phyloP scores from a whole-genome alignment of 1,139 yeast genomes.

The Pneumocystis canis region DNA sequence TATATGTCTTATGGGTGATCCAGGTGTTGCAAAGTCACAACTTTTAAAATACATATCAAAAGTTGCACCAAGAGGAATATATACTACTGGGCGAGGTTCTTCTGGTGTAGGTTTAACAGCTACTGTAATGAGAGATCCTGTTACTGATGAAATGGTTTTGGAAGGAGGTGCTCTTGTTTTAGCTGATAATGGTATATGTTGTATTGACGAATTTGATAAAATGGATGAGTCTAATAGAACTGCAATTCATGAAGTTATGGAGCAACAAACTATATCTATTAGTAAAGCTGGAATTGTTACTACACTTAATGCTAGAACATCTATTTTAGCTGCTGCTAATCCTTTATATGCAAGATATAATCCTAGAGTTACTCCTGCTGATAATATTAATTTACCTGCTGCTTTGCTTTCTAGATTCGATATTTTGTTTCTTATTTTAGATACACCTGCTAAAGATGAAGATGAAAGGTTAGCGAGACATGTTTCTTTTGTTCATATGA shows the following conservation, averaged over 20 bases:
- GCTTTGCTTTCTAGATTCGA: slow-evolving; percentile 93
- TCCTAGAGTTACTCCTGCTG: slow-evolving; percentile 78
- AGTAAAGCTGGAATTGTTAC: slow-evolving; percentile 98
- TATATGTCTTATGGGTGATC: slow-evolving; percentile 96
- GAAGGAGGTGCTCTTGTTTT: slow-evolving; percentile 98
- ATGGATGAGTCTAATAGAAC: slow-evolving; percentile 97
- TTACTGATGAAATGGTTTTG: slow-evolving; percentile 92
- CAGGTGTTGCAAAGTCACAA: slow-evolving; percentile 99
- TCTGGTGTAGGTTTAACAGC: slow-evolving; percentile 99
- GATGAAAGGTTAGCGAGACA: slow-evolving; percentile 85
- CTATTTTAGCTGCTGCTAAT: slow-evolving; percentile 94
- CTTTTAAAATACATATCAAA: slow-evolving; percentile 78
- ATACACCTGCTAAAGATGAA: slow-evolving; percentile 61
- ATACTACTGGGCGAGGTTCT: slow-evolving; percentile 97
- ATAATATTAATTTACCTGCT: slow-evolving; percentile 91
- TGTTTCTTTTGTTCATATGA: slow-evolving; percentile 92
- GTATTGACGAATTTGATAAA: slow-evolving; percentile 97
- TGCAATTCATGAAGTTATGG: slow-evolving; percentile 99
- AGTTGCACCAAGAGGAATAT: slow-evolving; percentile 92
- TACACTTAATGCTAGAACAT: slow-evolving; percentile 87
- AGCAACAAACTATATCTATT: slow-evolving; percentile 94
- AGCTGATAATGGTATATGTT: slow-evolving; percentile 96
- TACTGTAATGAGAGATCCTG: slow-evolving; percentile 97
- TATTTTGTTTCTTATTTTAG: slow-evolving; percentile 70
- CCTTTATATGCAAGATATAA: slow-evolving; percentile 93